Base-by-base conservation (phyloP, 768 basidiomycete genomes). In the Wakefieldia striispora region DNA sequence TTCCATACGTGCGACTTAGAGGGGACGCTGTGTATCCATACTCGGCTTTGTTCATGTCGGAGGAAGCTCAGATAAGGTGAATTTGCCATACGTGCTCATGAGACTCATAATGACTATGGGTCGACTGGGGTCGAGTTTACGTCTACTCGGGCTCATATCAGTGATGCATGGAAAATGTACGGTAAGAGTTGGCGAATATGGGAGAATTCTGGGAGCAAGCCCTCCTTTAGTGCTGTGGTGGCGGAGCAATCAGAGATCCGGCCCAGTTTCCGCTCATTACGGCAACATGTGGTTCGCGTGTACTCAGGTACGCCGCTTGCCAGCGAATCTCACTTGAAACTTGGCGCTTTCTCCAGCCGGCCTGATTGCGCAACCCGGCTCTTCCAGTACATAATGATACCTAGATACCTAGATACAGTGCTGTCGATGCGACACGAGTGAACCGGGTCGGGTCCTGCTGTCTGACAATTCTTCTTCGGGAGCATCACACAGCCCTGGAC, bases 241-340 rank as follows among this genome's bases (percentile, higher is more conserved):
- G 50, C 50, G 29, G 43, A 29, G 13, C 29, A 12, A 29, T 29
- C 40, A 46, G 40, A 50, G 47, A 55, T 50, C 34, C 36, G 29
- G 21, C 26, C 26, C 26, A 29, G 29, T 29, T 44, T 48, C 23
- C 51, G 40, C 53, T 54, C 52, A 38, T 69, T 67, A 68, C 62
- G 65, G 67, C 51, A 65, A 48, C n/a, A n/a, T 40, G 40, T 49
- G 50, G 47, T 40, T 51, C 50, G 42, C 45, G 39, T 34, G 40
- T 39, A 53, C 57, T 54, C 61, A 66, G 58, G 58, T 55, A 50
- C 58, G 38, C 43, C 58, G 38, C 43, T 27, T n/a, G 44, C 45
- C 47, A 44, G 53, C 62, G 56, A 62, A 58, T 65, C 63, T 51
- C 50, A 39, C 45, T 43, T 52, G 29, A 29, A 29, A 29, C 29